These are phyloP conservation scores for Aspergillus sojae DNA, from an alignment of 2,329 filamentous ascomycete species.

Conservation along the genomic window DNA sequence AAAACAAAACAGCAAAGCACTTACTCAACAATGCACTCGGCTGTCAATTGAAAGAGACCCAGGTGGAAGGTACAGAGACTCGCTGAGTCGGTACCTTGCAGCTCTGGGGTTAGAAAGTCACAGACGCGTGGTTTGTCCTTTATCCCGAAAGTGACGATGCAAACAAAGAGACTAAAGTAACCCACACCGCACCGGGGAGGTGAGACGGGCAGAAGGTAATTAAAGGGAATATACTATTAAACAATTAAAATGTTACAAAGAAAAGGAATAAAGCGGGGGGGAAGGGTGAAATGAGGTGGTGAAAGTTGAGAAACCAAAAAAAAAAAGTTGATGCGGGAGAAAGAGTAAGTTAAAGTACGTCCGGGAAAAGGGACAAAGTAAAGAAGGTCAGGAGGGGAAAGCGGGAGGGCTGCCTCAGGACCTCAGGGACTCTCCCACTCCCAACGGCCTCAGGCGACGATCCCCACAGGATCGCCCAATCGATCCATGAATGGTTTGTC, in stretches of 20 bases:
- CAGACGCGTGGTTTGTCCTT: slow-evolving; percentile 5
- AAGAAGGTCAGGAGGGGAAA: slow-evolving; percentile 2
- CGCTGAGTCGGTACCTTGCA: background rate
- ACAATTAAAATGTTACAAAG: slow-evolving; percentile 16
- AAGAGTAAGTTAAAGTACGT: slow-evolving; percentile 17
- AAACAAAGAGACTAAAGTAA: background rate
- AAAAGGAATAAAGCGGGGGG: slow-evolving; percentile 11
- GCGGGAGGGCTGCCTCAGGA: slow-evolving; percentile 1
- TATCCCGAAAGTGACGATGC: slow-evolving; percentile 1
- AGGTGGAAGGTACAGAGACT: background rate
- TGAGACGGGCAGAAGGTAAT: slow-evolving; percentile 14
- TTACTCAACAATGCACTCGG: background rate
- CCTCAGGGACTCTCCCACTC: background rate
- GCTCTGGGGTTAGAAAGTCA: background rate
- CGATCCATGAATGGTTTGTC: background rate
- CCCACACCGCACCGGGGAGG: background rate
- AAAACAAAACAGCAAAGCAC: background rate
- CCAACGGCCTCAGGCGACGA: background rate
- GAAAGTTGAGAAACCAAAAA: background rate
- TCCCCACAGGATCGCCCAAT: slow-evolving; percentile 2
- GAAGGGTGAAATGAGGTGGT: slow-evolving; percentile 1
- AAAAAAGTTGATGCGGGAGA: slow-evolving; percentile 8
- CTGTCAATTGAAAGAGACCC: background rate
- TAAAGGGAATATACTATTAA: slow-evolving; percentile 18
- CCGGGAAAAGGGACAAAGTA: slow-evolving; percentile 6